Evolutionary conservation across 192 early-diverging fungal genomes (phyloP).

Genomic region (Polychytrium aggregatum): DNA sequence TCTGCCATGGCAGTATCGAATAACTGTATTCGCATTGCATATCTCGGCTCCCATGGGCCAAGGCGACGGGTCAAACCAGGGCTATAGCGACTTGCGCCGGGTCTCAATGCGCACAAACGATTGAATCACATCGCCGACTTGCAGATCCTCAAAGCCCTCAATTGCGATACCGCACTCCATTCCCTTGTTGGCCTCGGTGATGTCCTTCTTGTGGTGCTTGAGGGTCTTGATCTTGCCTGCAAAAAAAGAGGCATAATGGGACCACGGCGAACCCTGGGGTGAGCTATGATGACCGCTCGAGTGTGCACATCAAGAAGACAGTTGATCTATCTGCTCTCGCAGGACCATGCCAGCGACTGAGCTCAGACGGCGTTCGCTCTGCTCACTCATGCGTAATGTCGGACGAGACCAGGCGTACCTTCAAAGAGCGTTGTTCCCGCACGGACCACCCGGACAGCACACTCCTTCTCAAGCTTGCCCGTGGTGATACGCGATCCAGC

Average conservation of each 20-base stretch:
- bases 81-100: constrained; percentile 12
- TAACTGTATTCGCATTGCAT: too few species aligned
- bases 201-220: constrained; percentile 83
- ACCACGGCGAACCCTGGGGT: too few species aligned
- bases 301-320: constrained; percentile 10
- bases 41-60: too few species aligned
- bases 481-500: constrained; percentile 78
- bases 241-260: constrained; percentile 1
- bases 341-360: too few species aligned
- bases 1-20: too few species aligned
- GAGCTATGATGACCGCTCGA: too few species aligned
- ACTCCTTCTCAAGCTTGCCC: constrained; percentile 53
- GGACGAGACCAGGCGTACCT: too few species aligned
- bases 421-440: constrained; percentile 57
- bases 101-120: constrained; percentile 4
- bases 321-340: too few species aligned
- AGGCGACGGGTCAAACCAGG: too few species aligned
- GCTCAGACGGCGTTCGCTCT: too few species aligned
- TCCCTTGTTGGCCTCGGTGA: constrained; percentile 83
- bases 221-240: constrained; percentile 58
- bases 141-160: constrained; percentile 65
- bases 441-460: constrained; percentile 57
- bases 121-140: constrained; percentile 59
- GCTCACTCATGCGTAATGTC: too few species aligned
- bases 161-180: constrained; percentile 91